Percentiles rank a stretch among this genome's conserved stretches.
These are phyloP conservation scores for Hondaea fermentalgiana DNA, from an alignment of 108 stramenopile genomes.

Conservation along the genomic window DNA sequence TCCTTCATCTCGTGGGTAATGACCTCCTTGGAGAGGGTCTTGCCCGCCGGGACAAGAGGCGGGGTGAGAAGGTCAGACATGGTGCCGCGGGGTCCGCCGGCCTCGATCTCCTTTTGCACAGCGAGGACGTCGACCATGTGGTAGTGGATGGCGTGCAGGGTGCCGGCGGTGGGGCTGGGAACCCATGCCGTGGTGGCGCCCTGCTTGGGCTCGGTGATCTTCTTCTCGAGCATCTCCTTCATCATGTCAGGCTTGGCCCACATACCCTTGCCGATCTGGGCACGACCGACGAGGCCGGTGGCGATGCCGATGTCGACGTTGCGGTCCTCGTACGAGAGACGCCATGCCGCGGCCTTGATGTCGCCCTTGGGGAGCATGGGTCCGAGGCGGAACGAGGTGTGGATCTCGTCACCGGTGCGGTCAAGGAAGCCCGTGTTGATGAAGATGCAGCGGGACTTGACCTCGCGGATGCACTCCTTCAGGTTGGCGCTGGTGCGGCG, in stretches of 20 bases:
- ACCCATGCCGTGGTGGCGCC: conserved; percentile 33
- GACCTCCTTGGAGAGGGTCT: background rate
- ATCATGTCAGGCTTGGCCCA: conserved; percentile 30
- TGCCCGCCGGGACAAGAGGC: background rate
- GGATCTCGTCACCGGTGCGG: conserved; percentile 33
- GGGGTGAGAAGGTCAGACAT: conserved; percentile 14
- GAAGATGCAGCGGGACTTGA: background rate
- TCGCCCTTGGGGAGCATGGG: conserved; percentile 11
- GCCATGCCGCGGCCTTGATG: conserved; percentile 16
- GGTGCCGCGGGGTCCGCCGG: background rate
- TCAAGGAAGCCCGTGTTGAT: conserved; percentile 36
- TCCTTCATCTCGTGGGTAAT: conserved; percentile 7
- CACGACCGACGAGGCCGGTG: background rate
- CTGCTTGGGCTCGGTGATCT: conserved; percentile 4
- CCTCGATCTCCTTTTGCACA: conserved; percentile 11
- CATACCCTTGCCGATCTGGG: conserved; percentile 37
- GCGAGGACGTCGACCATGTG: conserved; percentile 14
- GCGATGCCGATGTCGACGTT: conserved; percentile 26
- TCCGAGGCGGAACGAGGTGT: conserved; percentile 22
- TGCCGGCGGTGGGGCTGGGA: conserved; percentile 25
- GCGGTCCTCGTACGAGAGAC: background rate
- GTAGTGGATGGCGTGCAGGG: conserved; percentile 28
- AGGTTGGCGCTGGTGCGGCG: conserved; percentile 22
- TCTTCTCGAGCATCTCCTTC: conserved; percentile 25
- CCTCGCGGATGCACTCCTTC: conserved; percentile 24